Conservation (phyloP, 2,329 filamentous ascomycete genomes). For the Gaeumannomyces sp. region DNA sequence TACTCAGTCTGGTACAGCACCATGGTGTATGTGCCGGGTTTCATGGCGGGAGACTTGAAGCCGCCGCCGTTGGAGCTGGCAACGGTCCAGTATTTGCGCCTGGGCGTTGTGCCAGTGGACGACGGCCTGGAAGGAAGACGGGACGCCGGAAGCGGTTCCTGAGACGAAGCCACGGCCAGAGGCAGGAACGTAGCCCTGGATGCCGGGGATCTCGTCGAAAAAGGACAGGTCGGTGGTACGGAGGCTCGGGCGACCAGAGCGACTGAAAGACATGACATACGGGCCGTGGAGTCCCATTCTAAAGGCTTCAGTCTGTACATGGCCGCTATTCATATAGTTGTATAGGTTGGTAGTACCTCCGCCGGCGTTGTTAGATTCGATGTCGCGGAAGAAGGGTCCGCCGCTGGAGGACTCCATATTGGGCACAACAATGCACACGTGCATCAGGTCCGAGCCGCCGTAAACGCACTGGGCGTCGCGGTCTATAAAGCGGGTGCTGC, state of each 20-base stretch:
- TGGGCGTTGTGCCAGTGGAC: constrained; percentile 59
- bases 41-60: constrained; percentile 61
- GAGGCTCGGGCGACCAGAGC: constrained; percentile 45
- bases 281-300: constrained; percentile 61
- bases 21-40: constrained; percentile 63
- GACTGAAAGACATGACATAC: constrained; percentile 55
- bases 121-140: constrained; percentile 46
- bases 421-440: constrained; percentile 56
- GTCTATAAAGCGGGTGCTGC: constrained; percentile 63
- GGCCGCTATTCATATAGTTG: constrained; percentile 64
- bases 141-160: constrained; percentile 54
- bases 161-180: constrained; percentile 52
- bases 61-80: constrained; percentile 41
- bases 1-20: constrained; percentile 56
- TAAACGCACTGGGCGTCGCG: constrained; percentile 58
- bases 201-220: constrained; percentile 45
- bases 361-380: constrained; percentile 59
- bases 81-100: constrained; percentile 61
- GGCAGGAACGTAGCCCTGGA: constrained; percentile 52
- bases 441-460: constrained; percentile 38
- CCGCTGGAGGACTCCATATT: constrained; percentile 56
- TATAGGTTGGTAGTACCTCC: constrained; percentile 51
- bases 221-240: constrained; percentile 48
- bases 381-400: constrained; percentile 61
- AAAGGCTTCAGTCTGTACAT: constrained; percentile 55